Evolutionary conservation across 305 asterid species (phyloP).

Genomic region (Fraxinus sp.): DNA sequence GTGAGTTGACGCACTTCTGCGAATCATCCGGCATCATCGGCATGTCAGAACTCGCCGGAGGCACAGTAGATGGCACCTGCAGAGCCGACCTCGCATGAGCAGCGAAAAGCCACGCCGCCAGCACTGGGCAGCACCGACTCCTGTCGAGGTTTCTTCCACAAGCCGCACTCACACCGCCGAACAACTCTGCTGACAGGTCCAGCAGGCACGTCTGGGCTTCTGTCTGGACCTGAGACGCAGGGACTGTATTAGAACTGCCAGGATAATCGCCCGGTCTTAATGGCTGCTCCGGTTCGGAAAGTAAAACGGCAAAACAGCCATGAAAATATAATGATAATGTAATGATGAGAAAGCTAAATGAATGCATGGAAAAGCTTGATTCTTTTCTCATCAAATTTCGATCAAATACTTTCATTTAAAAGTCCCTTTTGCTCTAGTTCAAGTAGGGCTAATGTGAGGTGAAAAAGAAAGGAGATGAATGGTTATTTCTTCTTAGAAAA

Average conservation of each 20-base stretch:
- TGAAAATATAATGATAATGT: constrained; percentile 18
- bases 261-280: constrained; percentile 57
- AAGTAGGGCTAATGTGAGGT: constrained; percentile 1
- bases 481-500: constrained; percentile 23
- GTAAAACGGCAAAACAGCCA: constrained; percentile 47
- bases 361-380: constrained; percentile 8
- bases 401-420: constrained; percentile 16
- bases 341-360: constrained; percentile 16
- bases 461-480: constrained; percentile 15
- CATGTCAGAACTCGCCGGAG: constrained; percentile 51
- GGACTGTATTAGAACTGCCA: constrained; percentile 53
- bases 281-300: constrained; percentile 72
- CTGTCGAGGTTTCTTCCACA: constrained; percentile 80
- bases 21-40: constrained; percentile 98
- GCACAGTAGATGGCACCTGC: constrained; percentile 38
- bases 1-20: constrained; percentile 83
- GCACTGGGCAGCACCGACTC: constrained; percentile 92
- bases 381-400: constrained; percentile 22
- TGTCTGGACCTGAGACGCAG: constrained; percentile 77
- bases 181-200: constrained; percentile 78
- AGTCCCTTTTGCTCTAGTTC: background rate
- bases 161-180: constrained; percentile 89
- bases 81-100: constrained; percentile 92
- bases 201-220: constrained; percentile 59
- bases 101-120: constrained; percentile 94